Base-by-base conservation (phyloP, 495 filamentous ascomycete species). In the Aspergillus diversus region DNA sequence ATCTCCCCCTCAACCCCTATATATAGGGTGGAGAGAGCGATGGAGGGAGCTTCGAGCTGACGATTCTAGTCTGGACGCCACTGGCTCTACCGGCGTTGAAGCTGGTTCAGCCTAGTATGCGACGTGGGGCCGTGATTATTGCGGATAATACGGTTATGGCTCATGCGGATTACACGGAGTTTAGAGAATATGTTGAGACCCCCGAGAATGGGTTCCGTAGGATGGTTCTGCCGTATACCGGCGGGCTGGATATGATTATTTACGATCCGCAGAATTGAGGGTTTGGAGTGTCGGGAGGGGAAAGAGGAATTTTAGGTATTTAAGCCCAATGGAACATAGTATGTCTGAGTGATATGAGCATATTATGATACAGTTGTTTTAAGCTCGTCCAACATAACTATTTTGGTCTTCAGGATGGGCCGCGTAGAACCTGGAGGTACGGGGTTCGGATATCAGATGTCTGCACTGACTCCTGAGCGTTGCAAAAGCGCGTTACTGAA, bases 31-130 rank as follows among this genome's bases (percentile, higher is more conserved):
- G 12, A 6, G 35, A 6, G 35, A 6, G 35, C 12, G 7, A 2
- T 42, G 37, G n/a, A n/a, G 7, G 9, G 9, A 42, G 15, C 37
- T 32, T 32, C 60, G 47, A 50, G 34, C 58, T 37, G n/a, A 11
- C 15, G 4, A 2, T 27, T 31, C 12, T 58, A 85, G 84, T 86
- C 63, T 85, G 83, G 82, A 68, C 80, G 0, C 64, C 78, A 3
- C 63, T 85, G 0, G 72, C 81, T 5, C 71, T 86, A 4, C 82
- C 83, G 0, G 78, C 82, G 0, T 68, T 82, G 57, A 77, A 81
- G 66, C 63, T 75, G 5, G 69, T 86, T 0, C 71, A 73, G 55
- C 80, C 78, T 11, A 72, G 63, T 59, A 63, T 86, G 35, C 74
- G 73, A 46, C 69, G 63, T 11, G 83, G 82, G 7, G 80, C 75